These are phyloP conservation scores for Rhododendron williamsianum DNA, from an alignment of 148 eudicot genomes.

Conservation along the genomic window DNA sequence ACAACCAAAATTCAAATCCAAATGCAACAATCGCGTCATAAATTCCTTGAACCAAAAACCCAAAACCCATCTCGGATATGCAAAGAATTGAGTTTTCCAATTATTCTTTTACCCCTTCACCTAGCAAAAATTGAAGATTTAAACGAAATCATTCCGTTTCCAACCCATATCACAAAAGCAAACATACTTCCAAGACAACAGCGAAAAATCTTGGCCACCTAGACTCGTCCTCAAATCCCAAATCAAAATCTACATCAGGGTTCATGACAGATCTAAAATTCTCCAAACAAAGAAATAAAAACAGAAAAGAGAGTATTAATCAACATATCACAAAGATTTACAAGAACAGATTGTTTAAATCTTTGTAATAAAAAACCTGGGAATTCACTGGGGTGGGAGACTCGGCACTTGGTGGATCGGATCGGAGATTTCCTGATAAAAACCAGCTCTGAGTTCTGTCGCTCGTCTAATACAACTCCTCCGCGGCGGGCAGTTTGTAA, in stretches of 20 bases:
- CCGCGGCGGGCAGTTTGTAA: not conserved
- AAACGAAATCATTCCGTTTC: not conserved
- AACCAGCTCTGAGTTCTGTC: not conserved
- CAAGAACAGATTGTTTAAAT: not conserved
- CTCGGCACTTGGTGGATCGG: not conserved
- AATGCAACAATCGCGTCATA: not conserved
- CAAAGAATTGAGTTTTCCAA: not conserved
- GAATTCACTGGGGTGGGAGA: not conserved
- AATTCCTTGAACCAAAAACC: not conserved
- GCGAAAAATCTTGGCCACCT: not conserved
- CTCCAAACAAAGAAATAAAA: not conserved
- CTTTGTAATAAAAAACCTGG: not conserved
- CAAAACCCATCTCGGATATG: not conserved
- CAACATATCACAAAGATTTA: not conserved
- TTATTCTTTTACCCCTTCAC: not conserved
- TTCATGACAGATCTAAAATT: constrained; percentile 7
- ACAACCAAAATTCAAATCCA: not conserved
- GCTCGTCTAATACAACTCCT: not conserved
- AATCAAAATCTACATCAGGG: not conserved
- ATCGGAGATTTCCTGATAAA: not conserved
- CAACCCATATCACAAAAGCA: not conserved
- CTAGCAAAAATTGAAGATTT: constrained; percentile 1
- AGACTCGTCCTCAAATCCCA: not conserved
- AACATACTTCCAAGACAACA: not conserved
- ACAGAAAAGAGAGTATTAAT: not conserved